Percentiles rank a stretch among this genome's conserved stretches.
Evolutionary conservation across 176 grass and related monocot species (phyloP).

Genomic region (Puccinellia tenuiflora): DNA sequence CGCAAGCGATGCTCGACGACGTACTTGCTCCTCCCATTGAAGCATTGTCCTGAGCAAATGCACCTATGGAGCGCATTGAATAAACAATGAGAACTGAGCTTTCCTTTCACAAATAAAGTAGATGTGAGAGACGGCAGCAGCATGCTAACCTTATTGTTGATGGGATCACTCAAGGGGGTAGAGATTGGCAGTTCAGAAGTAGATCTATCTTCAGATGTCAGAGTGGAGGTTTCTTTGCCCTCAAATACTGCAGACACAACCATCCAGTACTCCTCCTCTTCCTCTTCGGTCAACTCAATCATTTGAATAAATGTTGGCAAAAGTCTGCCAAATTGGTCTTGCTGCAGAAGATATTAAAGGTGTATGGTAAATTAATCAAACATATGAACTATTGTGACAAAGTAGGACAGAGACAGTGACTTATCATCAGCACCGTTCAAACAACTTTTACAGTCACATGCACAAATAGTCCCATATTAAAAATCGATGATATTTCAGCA

Average conservation of each 20-base stretch:
- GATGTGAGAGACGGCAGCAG: background rate
- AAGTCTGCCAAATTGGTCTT: conserved; percentile 98
- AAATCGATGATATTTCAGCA: conserved; percentile 9
- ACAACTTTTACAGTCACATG: background rate
- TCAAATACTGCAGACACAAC: conserved; percentile 88
- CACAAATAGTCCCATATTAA: background rate
- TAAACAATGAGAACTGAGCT: conserved; percentile 1
- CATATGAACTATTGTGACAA: background rate
- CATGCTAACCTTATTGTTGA: conserved; percentile 79
- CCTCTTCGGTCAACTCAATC: conserved; percentile 82
- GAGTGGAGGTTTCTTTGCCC: conserved; percentile 63
- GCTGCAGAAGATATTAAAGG: conserved; percentile 41
- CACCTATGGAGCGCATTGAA: conserved; percentile 40
- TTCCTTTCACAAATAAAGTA: conserved; percentile 19
- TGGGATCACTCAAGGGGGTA: conserved; percentile 48
- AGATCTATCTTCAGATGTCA: conserved; percentile 46
- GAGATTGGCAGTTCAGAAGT: conserved; percentile 33
- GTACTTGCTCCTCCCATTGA: conserved; percentile 88
- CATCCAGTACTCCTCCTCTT: conserved; percentile 94
- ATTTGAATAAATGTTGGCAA: conserved; percentile 91
- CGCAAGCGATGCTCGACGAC: conserved; percentile 34
- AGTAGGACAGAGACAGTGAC: background rate
- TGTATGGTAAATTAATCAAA: conserved; percentile 19
- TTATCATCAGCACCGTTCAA: background rate
- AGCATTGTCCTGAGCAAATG: conserved; percentile 89